Conservation (phyloP, 1,284 basidiomycete genomes). For the Xerocomus nothofagi region DNA sequence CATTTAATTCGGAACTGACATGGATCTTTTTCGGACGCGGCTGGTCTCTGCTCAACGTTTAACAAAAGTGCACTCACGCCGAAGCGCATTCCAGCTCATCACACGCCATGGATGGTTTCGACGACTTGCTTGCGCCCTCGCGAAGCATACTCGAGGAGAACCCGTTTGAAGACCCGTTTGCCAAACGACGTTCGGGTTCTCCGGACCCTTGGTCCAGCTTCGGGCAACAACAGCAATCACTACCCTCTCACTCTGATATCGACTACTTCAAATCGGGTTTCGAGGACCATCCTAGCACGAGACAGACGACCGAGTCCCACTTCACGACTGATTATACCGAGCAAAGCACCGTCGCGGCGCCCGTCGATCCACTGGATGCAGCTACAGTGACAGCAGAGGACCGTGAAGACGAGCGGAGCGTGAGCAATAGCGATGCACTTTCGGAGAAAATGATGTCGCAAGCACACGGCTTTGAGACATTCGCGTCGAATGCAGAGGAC, state of each 20-base stretch:
- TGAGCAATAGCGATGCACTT: constrained; percentile 23
- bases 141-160: constrained; percentile 65
- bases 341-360: constrained; percentile 15
- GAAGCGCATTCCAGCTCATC: background rate
- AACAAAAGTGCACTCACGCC: background rate
- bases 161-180: constrained; percentile 76
- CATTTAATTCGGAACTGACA: constrained; percentile 4
- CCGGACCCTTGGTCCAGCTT: constrained; percentile 75
- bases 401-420: constrained; percentile 40
- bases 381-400: constrained; percentile 37
- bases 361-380: constrained; percentile 47
- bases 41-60: background rate
- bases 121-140: constrained; percentile 72
- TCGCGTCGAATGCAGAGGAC: constrained; percentile 22
- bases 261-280: constrained; percentile 36
- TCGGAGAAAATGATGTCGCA: constrained; percentile 17
- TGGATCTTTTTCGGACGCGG: constrained; percentile 15
- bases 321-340: constrained; percentile 19
- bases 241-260: constrained; percentile 26
- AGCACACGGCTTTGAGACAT: constrained; percentile 30
- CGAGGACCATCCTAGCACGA: constrained; percentile 31
- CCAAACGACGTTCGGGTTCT: constrained; percentile 56
- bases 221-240: constrained; percentile 28
- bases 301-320: constrained; percentile 28
- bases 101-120: constrained; percentile 64